Conservation (phyloP, 768 basidiomycete genomes). For the Lentinula sp. region DNA sequence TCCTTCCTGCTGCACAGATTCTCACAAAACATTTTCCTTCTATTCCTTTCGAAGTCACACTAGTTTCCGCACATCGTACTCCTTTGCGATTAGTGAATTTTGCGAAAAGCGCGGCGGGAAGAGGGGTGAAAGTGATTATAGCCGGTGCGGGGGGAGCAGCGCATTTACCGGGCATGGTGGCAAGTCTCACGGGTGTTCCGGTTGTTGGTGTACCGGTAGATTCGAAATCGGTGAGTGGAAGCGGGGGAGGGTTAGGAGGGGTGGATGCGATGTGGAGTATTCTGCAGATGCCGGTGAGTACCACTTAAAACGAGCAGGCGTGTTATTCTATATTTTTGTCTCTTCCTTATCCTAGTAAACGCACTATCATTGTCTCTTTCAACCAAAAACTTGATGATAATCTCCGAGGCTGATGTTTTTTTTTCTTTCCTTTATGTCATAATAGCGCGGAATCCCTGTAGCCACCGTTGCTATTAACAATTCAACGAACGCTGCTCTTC, state of each 20-base stretch:
- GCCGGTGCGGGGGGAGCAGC: slow-evolving; percentile 99
- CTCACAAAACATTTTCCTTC: slow-evolving; percentile 60
- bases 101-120: slow-evolving; percentile 62
- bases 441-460: slow-evolving; percentile 89
- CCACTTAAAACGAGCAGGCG: too few relatives aligned
- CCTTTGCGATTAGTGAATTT: slow-evolving; percentile 82
- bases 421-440: neutral
- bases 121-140: slow-evolving; percentile 72
- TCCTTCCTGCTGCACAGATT: slow-evolving; percentile 84
- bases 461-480: slow-evolving; percentile 98
- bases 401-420: neutral
- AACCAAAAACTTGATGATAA: too few relatives aligned
- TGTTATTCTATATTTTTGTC: slow-evolving; percentile 11
- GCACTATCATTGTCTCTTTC: too few relatives aligned
- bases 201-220: slow-evolving; percentile 95
- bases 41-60: slow-evolving; percentile 89
- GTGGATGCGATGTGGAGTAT: slow-evolving; percentile 97
- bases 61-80: slow-evolving; percentile 96
- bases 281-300: slow-evolving; percentile 94
- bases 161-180: slow-evolving; percentile 98
- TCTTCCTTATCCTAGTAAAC: neutral
- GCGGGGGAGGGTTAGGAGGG: slow-evolving; percentile 88
- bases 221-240: neutral
- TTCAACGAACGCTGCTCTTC: slow-evolving; percentile 85
- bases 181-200: slow-evolving; percentile 86